Percentiles rank a stretch among this genome's conserved stretches.
Evolutionary conservation across 768 basidiomycete genomes (phyloP).

Genomic region (Bullera alba): DNA sequence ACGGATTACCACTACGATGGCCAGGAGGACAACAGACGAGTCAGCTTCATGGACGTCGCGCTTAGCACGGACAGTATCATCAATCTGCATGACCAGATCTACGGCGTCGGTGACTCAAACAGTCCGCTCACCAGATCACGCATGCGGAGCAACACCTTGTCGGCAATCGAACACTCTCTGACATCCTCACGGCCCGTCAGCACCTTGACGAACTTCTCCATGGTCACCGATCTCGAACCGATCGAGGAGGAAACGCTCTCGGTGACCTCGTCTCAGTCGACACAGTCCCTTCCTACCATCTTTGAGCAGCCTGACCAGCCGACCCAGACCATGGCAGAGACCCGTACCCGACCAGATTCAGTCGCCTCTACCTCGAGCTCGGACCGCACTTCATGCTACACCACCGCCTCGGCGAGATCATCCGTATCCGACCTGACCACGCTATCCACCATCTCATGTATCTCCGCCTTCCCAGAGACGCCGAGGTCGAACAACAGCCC

Average conservation of each 20-base stretch:
- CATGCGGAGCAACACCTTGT: background rate
- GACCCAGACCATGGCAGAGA: background rate
- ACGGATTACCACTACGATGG: background rate
- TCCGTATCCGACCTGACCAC: constrained; percentile 17
- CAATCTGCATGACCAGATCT: background rate
- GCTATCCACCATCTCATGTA: constrained; percentile 15
- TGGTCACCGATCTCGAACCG: background rate
- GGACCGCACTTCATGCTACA: constrained; percentile 6
- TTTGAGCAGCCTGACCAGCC: background rate
- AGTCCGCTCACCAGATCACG: constrained; percentile 1
- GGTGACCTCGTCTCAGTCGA: background rate
- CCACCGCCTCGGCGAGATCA: constrained; percentile 22
- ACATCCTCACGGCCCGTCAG: background rate
- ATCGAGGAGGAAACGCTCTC: constrained; percentile 2
- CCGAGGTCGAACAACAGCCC: constrained; percentile 4
- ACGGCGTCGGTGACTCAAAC: background rate
- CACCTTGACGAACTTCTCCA: background rate
- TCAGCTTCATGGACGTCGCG: constrained; percentile 13
- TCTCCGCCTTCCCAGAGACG: constrained; percentile 17
- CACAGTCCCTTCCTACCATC: background rate
- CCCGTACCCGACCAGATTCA: background rate
- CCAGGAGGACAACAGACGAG: constrained; percentile 4
- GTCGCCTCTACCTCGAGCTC: background rate
- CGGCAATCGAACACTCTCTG: constrained; percentile 1
- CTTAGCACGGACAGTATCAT: background rate